These are phyloP conservation scores for Boletus sensibilis DNA, from an alignment of 768 basidiomycete genomes.

Conservation along the genomic window DNA sequence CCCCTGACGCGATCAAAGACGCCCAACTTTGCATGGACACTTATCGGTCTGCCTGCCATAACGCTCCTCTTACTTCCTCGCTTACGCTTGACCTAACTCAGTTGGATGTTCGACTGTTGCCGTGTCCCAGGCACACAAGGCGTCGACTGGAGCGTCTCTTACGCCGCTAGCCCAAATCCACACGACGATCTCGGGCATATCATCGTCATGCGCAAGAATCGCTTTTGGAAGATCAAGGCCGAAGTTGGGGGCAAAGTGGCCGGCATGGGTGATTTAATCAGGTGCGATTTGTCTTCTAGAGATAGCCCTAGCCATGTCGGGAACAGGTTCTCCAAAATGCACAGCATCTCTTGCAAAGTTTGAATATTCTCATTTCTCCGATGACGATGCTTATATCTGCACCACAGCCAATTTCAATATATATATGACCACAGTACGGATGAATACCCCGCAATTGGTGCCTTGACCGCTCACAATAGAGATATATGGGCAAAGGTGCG, in stretches of 20 bases:
- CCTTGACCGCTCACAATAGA: constrained; percentile 74
- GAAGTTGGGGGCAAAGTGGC: constrained; percentile 54
- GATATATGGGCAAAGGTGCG: constrained; percentile 86
- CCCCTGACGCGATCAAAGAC: constrained; percentile 66
- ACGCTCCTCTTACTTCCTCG: background rate
- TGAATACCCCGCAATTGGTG: constrained; percentile 72
- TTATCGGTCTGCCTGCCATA: constrained; percentile 52
- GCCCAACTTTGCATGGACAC: constrained; percentile 84
- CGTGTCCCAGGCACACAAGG: constrained; percentile 74
- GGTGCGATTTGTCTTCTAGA: constrained; percentile 37
- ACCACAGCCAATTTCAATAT: constrained; percentile 61
- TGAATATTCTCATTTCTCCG: background rate
- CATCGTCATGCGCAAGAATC: constrained; percentile 80
- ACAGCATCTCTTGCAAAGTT: background rate
- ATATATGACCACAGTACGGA: constrained; percentile 64
- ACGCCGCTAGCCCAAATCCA: constrained; percentile 47
- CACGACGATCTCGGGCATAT: constrained; percentile 67
- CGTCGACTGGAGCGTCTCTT: constrained; percentile 73
- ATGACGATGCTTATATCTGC: constrained; percentile 5
- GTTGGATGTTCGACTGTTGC: constrained; percentile 93
- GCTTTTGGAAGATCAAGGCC: constrained; percentile 78
- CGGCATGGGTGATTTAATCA: constrained; percentile 63
- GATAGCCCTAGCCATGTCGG: background rate
- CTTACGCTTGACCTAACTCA: constrained; percentile 26
- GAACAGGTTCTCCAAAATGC: background rate